These are phyloP conservation scores for Talaromyces sp. DNA, from an alignment of 2,329 filamentous ascomycete genomes.

Conservation along the genomic window DNA sequence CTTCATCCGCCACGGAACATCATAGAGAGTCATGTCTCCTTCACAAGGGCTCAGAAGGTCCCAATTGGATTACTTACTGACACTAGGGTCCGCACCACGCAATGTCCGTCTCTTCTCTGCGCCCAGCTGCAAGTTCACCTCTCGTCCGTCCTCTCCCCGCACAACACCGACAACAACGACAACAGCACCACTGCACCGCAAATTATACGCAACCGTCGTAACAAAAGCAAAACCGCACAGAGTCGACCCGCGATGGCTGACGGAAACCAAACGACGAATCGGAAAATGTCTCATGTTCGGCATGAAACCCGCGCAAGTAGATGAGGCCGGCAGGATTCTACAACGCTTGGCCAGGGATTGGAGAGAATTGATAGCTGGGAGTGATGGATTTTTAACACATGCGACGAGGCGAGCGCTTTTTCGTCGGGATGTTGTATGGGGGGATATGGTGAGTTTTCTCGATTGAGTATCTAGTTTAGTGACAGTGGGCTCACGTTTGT, in stretches of 20 bases:
- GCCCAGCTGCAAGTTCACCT: background rate
- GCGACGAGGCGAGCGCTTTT: conserved; percentile 60
- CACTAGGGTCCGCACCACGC: background rate
- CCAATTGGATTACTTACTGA: background rate
- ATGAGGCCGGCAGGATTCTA: conserved; percentile 58
- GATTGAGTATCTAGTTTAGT: background rate
- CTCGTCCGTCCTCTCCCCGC: background rate
- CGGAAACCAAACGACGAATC: conserved; percentile 62
- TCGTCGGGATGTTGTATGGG: conserved; percentile 70
- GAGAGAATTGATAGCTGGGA: conserved; percentile 67
- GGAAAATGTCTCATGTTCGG: conserved; percentile 75
- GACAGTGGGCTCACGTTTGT: conserved; percentile 21
- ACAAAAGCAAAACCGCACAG: conserved; percentile 13
- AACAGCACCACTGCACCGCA: background rate
- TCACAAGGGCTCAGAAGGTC: background rate
- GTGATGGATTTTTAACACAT: conserved; percentile 69
- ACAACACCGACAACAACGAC: background rate
- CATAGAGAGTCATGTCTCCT: background rate
- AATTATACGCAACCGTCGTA: background rate
- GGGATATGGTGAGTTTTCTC: conserved; percentile 65
- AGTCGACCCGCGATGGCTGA: conserved; percentile 63
- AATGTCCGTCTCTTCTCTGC: background rate
- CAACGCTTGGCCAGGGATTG: conserved; percentile 61
- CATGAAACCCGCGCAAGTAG: conserved; percentile 55
- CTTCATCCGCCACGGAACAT: background rate